phyloP scores from a whole-genome alignment of 1,284 basidiomycete genomes.

The Gyrodon tennesseensis region DNA sequence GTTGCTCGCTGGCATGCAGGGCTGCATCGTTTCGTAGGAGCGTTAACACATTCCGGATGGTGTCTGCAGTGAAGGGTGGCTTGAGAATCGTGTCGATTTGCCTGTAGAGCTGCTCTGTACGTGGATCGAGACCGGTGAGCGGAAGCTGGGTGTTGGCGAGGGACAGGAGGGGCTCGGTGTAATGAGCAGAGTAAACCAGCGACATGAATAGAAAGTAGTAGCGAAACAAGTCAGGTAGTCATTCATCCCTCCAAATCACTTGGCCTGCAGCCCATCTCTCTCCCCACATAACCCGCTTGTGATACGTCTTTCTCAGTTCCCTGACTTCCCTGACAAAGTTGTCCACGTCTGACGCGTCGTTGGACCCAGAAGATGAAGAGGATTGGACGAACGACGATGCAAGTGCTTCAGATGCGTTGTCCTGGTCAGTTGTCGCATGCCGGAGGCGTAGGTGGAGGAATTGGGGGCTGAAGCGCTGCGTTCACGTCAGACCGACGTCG shows the following conservation, averaged over 20 bases:
- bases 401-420: slow-evolving; percentile 80
- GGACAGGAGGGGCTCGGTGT: slow-evolving; percentile 36
- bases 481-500: slow-evolving; percentile 19
- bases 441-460: slow-evolving; percentile 83
- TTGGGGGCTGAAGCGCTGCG: slow-evolving; percentile 76
- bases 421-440: slow-evolving; percentile 84
- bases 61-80: slow-evolving; percentile 30
- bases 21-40: slow-evolving; percentile 24
- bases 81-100: slow-evolving; percentile 31
- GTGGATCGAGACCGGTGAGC: slow-evolving; percentile 20
- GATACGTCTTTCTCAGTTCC: slow-evolving; percentile 80
- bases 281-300: slow-evolving; percentile 86
- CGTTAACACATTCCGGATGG: slow-evolving; percentile 27
- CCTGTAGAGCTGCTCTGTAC: slow-evolving; percentile 20
- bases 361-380: slow-evolving; percentile 42
- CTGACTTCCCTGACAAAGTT: slow-evolving; percentile 87
- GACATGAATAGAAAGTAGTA: slow-evolving; percentile 30
- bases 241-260: slow-evolving; percentile 76
- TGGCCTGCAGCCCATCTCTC: slow-evolving; percentile 82
- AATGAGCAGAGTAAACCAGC: slow-evolving; percentile 36
- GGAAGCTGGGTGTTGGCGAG: slow-evolving; percentile 23
- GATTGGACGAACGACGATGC: slow-evolving; percentile 78
- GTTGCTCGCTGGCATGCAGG: slow-evolving; percentile 3
- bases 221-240: slow-evolving; percentile 21
- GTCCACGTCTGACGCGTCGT: slow-evolving; percentile 67